Percentiles rank a stretch among this genome's conserved stretches.
Conservation (phyloP, 2,329 filamentous ascomycete species). For the Fusarium hostae region DNA sequence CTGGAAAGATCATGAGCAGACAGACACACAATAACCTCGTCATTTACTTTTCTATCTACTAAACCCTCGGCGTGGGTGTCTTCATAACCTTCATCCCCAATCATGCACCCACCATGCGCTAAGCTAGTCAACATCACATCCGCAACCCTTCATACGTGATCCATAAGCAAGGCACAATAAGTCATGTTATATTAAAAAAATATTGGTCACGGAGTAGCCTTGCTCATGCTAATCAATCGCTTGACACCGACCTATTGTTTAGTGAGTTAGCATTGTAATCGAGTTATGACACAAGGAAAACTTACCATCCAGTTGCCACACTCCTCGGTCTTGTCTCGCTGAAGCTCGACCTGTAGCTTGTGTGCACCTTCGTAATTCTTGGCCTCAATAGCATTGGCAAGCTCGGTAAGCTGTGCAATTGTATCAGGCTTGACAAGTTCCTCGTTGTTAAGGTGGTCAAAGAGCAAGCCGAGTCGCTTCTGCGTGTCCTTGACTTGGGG, state of each 20-base stretch:
- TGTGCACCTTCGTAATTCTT: constrained; percentile 77
- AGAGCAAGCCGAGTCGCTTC: constrained; percentile 91
- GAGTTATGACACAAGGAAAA: not conserved
- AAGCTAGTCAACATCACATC: constrained; percentile 40
- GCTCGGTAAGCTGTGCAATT: constrained; percentile 71
- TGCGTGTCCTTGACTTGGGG: constrained; percentile 93
- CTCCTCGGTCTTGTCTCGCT: constrained; percentile 80
- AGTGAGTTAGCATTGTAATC: constrained; percentile 53
- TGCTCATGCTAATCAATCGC: constrained; percentile 82
- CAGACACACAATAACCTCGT: constrained; percentile 20
- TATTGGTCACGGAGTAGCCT: constrained; percentile 69
- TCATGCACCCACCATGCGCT: constrained; percentile 37
- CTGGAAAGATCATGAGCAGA: not conserved
- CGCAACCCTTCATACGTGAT: constrained; percentile 11
- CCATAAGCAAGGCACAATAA: constrained; percentile 34
- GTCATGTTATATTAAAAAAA: constrained; percentile 19
- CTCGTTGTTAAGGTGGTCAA: constrained; percentile 96
- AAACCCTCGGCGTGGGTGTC: constrained; percentile 38
- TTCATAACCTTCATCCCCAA: constrained; percentile 41
- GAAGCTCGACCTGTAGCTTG: constrained; percentile 77
- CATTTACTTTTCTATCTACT: constrained; percentile 45
- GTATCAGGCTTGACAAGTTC: constrained; percentile 87
- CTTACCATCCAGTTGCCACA: constrained; percentile 90
- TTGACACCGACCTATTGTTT: constrained; percentile 75
- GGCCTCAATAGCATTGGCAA: constrained; percentile 73